These are phyloP conservation scores for Fusarium sp. DNA, from an alignment of 2,329 filamentous ascomycete species.

Conservation along the genomic window DNA sequence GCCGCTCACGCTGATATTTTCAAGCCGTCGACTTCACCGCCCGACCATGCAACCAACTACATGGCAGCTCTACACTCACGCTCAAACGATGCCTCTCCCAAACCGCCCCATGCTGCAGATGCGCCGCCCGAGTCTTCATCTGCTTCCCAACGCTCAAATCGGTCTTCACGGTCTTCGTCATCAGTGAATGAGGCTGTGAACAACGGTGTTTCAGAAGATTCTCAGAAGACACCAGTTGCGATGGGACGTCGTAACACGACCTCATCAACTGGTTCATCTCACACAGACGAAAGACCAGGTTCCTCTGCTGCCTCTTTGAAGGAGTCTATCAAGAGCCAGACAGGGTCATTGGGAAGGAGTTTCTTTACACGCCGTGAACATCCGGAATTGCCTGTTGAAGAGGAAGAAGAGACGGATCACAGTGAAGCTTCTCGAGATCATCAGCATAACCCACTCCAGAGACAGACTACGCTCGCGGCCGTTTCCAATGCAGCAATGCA, in stretches of 20 bases:
- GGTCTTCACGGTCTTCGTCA: conserved; percentile 65
- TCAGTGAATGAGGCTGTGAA: conserved; percentile 58
- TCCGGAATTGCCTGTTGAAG: conserved; percentile 50
- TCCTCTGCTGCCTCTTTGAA: conserved; percentile 52
- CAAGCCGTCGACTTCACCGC: conserved; percentile 66
- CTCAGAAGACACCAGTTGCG: conserved; percentile 46
- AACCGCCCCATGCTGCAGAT: conserved; percentile 52
- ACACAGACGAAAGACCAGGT: conserved; percentile 42
- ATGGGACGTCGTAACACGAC: conserved; percentile 54
- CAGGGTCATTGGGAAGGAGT: conserved; percentile 54
- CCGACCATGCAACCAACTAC: conserved; percentile 70
- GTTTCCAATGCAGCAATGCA: conserved; percentile 67
- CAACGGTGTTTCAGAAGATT: conserved; percentile 53
- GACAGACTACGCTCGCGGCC: conserved; percentile 64
- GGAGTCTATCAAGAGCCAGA: conserved; percentile 57
- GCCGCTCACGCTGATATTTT: conserved; percentile 74
- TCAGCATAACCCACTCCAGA: conserved; percentile 37
- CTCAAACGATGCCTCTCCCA: conserved; percentile 67
- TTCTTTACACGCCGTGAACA: conserved; percentile 57
- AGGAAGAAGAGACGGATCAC: conserved; percentile 52
- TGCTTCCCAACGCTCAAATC: conserved; percentile 57
- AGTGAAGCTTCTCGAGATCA: conserved; percentile 54
- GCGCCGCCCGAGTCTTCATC: conserved; percentile 53
- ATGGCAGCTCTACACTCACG: conserved; percentile 77
- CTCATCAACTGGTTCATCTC: conserved; percentile 53